Conservation (phyloP, 257 asterid genomes). For the Solanum habrochaites region DNA sequence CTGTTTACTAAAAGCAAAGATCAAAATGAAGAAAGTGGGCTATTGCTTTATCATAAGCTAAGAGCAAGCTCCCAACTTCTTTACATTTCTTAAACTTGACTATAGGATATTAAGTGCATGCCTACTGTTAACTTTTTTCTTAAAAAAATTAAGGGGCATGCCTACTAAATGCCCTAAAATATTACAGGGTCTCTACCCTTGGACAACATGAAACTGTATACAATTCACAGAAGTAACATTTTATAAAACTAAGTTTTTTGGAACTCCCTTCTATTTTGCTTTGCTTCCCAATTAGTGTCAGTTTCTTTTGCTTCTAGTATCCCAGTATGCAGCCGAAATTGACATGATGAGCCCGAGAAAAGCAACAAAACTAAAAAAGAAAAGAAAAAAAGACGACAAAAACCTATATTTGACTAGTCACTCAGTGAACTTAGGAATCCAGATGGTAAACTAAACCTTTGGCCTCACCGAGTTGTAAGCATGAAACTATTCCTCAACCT, state of each 20-base stretch:
- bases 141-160: neutral
- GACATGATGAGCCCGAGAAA: neutral
- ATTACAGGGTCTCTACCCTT: neutral
- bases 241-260: neutral
- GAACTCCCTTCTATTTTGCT: neutral
- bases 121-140: neutral
- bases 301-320: neutral
- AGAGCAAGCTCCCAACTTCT: neutral
- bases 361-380: neutral
- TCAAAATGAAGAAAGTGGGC: neutral
- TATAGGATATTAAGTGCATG: neutral
- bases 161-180: neutral
- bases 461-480: neutral
- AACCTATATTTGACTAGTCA: neutral
- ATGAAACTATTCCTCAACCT: neutral
- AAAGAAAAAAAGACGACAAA: neutral
- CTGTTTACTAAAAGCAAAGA: neutral
- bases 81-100: neutral
- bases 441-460: neutral
- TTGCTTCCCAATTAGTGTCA: neutral
- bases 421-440: neutral
- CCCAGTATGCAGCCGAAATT: neutral
- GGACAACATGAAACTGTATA: neutral
- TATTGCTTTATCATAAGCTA: neutral
- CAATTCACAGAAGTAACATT: neutral